phyloP scores from a whole-genome alignment of 2,329 filamentous ascomycete genomes.

The Fusarium devonianum region DNA sequence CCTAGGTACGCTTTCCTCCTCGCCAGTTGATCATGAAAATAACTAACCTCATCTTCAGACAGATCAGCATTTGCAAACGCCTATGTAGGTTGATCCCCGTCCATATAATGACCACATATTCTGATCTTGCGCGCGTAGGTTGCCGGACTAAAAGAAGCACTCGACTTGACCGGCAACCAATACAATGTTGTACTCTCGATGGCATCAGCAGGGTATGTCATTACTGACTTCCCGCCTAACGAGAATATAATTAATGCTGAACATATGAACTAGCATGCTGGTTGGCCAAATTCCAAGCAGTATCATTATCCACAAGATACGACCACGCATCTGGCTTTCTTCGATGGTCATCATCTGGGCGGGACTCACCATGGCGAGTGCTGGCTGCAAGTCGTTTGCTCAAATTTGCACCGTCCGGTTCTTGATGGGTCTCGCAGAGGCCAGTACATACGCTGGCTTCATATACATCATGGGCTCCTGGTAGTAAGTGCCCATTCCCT shows the following conservation, averaged over 20 bases:
- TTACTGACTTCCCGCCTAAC: too few relatives aligned
- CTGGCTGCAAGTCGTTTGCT: constrained; percentile 43
- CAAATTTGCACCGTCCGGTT: constrained; percentile 42
- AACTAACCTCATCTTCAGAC: constrained; percentile 2
- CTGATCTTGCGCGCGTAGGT: constrained; percentile 44
- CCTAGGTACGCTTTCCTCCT: neutral
- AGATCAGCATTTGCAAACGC: constrained; percentile 29
- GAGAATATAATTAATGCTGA: too few relatives aligned
- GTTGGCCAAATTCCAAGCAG: constrained; percentile 66
- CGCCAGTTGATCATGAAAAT: fast-evolving
- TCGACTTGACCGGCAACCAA: constrained; percentile 52
- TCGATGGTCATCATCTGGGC: constrained; percentile 67
- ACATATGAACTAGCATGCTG: constrained; percentile 42
- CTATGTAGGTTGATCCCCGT: neutral
- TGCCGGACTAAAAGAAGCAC: constrained; percentile 53
- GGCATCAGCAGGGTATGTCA: constrained; percentile 42
- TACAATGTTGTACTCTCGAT: constrained; percentile 43
- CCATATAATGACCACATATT: fast-evolving
- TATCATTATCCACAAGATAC: constrained; percentile 65
- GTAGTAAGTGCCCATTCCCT: constrained; percentile 48
- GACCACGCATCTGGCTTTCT: constrained; percentile 66
- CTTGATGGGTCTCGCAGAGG: constrained; percentile 39
- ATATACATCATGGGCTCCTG: constrained; percentile 54
- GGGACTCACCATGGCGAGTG: constrained; percentile 55
- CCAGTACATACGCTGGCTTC: constrained; percentile 42